phyloP scores from a whole-genome alignment of 129 eudicot genomes.

The Artemisia tridentata region DNA sequence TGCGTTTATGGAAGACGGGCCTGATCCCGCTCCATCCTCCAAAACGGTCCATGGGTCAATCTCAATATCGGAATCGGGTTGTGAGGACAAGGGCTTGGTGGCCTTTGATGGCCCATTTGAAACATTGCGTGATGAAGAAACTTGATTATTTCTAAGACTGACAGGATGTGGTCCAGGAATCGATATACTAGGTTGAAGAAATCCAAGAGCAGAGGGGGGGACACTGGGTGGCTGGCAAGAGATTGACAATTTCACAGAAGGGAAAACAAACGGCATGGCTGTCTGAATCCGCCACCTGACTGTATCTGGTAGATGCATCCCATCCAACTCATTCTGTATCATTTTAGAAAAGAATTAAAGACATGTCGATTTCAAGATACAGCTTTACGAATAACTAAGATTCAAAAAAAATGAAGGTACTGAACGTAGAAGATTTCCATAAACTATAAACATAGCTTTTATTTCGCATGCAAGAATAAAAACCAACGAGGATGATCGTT shows the following conservation, averaged over 20 bases:
- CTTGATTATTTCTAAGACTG: conserved; percentile 34
- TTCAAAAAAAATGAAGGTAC: no score
- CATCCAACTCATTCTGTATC: conserved; percentile 88
- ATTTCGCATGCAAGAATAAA: no score
- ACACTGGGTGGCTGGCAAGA: conserved; percentile 75
- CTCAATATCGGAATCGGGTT: conserved; percentile 59
- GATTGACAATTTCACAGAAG: conserved; percentile 39
- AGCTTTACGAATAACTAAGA: not conserved
- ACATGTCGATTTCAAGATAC: not conserved
- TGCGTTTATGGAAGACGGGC: conserved; percentile 55
- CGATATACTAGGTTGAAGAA: conserved; percentile 56
- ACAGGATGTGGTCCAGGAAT: conserved; percentile 36
- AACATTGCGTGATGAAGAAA: conserved; percentile 42
- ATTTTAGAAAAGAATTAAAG: conserved; percentile 1
- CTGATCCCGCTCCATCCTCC: conserved; percentile 84
- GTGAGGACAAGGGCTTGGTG: conserved; percentile 44
- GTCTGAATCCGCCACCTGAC: conserved; percentile 87
- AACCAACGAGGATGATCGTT: no score
- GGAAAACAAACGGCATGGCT: conserved; percentile 78
- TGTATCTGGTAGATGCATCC: conserved; percentile 72
- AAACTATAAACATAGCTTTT: no score
- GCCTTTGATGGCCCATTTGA: conserved; percentile 54
- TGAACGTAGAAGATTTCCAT: no score
- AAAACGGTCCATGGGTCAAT: conserved; percentile 89
- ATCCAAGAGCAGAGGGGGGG: conserved; percentile 43